phyloP scores from a whole-genome alignment of 805 yeast species.

The Teunomyces panamensis region DNA sequence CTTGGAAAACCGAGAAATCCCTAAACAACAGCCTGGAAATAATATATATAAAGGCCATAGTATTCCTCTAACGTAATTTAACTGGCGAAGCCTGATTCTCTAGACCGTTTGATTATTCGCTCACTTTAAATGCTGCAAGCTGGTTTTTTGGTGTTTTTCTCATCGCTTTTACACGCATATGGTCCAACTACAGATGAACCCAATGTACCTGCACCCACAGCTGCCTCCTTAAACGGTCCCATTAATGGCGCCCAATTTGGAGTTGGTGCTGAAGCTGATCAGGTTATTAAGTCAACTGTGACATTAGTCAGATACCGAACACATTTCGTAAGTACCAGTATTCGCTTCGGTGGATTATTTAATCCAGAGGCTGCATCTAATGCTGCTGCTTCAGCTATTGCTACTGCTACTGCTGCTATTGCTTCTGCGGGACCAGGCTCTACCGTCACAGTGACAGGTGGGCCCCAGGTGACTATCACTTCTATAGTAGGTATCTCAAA shows the following conservation, averaged over 20 bases:
- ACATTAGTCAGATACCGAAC: not conserved
- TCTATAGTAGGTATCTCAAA: too few relatives aligned
- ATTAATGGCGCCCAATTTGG: not conserved
- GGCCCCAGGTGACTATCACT: too few relatives aligned
- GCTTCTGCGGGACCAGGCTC: not conserved
- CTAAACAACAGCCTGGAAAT: not conserved
- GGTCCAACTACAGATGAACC: not conserved
- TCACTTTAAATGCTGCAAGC: not conserved
- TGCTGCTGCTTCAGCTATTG: not conserved
- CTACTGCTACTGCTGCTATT: not conserved
- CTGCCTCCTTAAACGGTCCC: not conserved
- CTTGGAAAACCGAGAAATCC: not conserved
- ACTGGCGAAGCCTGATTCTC: not conserved
- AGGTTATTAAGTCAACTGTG: not conserved
- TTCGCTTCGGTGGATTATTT: not conserved
- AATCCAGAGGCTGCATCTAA: not conserved
- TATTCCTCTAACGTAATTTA: not conserved
- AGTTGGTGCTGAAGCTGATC: not conserved
- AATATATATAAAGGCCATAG: not conserved
- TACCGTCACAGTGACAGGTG: too few relatives aligned
- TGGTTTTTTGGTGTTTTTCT: slow-evolving; percentile 1
- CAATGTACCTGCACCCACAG: not conserved
- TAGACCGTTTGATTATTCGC: not conserved
- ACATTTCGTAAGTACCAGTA: not conserved
- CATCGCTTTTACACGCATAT: not conserved